Evolutionary conservation across 2,329 filamentous ascomycete genomes (phyloP), one percentile per base, ranked within the genome.

Genomic region (Bisporella sp.): DNA sequence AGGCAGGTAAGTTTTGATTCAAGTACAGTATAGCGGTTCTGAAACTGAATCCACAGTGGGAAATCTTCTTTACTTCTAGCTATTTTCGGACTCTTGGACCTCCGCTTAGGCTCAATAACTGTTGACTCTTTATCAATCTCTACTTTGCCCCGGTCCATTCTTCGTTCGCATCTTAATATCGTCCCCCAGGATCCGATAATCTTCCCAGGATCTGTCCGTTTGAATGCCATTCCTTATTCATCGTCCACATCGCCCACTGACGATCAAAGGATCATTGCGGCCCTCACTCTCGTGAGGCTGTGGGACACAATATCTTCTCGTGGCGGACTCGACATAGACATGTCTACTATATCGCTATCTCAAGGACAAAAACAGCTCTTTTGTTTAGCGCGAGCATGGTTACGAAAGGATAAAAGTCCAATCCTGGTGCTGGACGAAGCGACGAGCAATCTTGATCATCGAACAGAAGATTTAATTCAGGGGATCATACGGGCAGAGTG

Each of bases 361-460:
- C 73, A 76, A 33, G 83, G 83, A 0, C 82, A 86, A 62, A 74
- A 74, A 43, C 82, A 86, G 58, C 70, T 86, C 0, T 82, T 86
- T 56, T 81, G 75, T 54, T 71, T 86, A 1, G 81, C 77, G 0
- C 66, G 81, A 0, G 82, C 80, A 0, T 70, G 85, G 13, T 63
- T 86, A 4, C 68, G 75, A 21, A 29, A 30, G 5, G 33, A 49
- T 6, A 77, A 39, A 39, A 39, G 35, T 3, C 35, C 35, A 9
- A 57, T 75, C 1, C 54, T 75, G 0, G 58, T 75, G 5, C 52
- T 73, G 1, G 71, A 73, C 30, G 70, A 73, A 54, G 64, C 66
- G 1, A 72, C 69, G 5, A 71, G 68, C 62, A 80, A 74, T 49
- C 73, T 84, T 43, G 81, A 84, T 56, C 64, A 67, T 13, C 70